Base-by-base conservation (phyloP, 257 asterid genomes). In the Sherardia arvensis region DNA sequence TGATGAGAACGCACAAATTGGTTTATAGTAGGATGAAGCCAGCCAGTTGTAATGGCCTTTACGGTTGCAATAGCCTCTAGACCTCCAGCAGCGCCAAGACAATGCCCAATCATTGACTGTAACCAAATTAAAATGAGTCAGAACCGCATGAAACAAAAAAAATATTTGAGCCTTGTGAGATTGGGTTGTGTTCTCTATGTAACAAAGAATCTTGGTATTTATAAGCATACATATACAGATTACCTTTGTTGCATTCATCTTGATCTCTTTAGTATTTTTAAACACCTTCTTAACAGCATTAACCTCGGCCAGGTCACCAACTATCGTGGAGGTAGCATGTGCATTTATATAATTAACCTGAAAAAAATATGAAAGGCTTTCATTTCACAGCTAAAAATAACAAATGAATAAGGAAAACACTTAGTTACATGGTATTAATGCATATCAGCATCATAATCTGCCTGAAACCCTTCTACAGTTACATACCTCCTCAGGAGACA, bases 71-170 rank as follows among this genome's bases (percentile, higher is more conserved):
- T 91, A 71, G 97, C 96, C 80, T 91, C 97, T 71, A 91, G 75
- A 61, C 97, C 97, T 76, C 97, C 97, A 61, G 97, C 95, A 72
- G 96, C 97, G 64, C 96, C 97, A 33, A 90, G 90, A 73, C 96
- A 90, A 65, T 90, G 97, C 63, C 97, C 97, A 63, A 90, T 87
- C 97, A 90, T 90, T 51, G 97, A 90, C 97, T 90, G 91, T 22
- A 82, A 25, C 18, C 56, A 22, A 51, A 38, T 34, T 66, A 53
- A 45, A 40, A 49, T 20, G 73, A 32, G 67, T 63, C 32, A 67
- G 34, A 64, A 34, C 18, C 62, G 23, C 59, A 62, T 5, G 51
- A 54, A 57, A 40, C 60, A 61, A 53, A 36, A 62, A n/a, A n/a
- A n/a, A n/a, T n/a, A n/a, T n/a, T n/a, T n/a, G n/a, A n/a, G 9